These are phyloP conservation scores for Candida boidinii DNA, from an alignment of 805 yeast species.

Conservation along the genomic window DNA sequence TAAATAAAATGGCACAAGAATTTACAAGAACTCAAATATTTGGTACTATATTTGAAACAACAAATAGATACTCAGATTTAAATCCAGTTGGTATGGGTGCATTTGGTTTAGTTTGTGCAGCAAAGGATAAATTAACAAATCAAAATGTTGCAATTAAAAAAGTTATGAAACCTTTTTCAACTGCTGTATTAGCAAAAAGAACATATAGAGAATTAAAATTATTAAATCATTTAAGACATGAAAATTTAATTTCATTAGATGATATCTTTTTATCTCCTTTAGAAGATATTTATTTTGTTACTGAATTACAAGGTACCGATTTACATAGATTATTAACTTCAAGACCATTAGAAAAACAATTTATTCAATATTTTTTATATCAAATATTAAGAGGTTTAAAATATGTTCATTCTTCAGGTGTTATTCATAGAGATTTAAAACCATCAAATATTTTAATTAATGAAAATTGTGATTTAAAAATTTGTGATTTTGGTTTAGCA, in stretches of 20 bases:
- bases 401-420: conserved; percentile 93
- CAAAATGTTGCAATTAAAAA: conserved; percentile 96
- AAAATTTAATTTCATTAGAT: conserved; percentile 84
- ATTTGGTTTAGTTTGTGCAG: conserved; percentile 95
- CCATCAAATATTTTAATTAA: conserved; percentile 87
- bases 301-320: conserved; percentile 96
- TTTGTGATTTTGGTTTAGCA: conserved; percentile 94
- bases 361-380: conserved; percentile 92
- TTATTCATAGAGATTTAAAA: conserved; percentile 86
- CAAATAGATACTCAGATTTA: conserved; percentile 80
- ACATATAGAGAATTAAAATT: conserved; percentile 93
- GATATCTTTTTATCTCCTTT: conserved; percentile 91
- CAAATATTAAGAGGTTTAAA: conserved; percentile 92
- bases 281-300: conserved; percentile 93
- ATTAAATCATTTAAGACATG: conserved; percentile 89
- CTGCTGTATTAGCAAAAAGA: conserved; percentile 91
- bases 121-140: conserved; percentile 80
- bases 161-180: conserved; percentile 94
- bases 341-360: conserved; percentile 91
- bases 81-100: conserved; percentile 99
- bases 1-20: conserved; percentile 26
- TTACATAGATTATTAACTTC: conserved; percentile 84
- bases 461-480: conserved; percentile 91
- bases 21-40: conserved; percentile 77
- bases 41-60: conserved; percentile 92